Evolutionary conservation across 2,329 filamentous ascomycete genomes (phyloP).

Genomic region (Akanthomyces lecanii): DNA sequence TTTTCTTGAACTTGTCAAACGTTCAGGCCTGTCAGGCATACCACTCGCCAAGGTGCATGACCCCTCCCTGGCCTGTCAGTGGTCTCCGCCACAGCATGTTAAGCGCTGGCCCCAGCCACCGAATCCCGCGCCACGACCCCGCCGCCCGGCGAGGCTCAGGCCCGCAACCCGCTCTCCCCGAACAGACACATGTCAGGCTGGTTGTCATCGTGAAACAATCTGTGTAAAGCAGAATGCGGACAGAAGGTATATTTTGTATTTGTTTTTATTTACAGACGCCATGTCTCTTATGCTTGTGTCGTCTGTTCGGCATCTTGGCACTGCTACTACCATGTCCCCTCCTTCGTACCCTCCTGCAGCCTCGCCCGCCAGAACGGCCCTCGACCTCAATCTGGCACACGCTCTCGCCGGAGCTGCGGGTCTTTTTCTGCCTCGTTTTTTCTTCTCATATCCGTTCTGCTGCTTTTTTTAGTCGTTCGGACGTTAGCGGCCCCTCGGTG

Average conservation of each 20-base stretch:
- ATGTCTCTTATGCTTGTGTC: neutral
- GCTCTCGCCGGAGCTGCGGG: neutral
- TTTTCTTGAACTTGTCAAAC: no score
- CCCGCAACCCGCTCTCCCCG: neutral
- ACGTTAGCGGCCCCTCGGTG: neutral
- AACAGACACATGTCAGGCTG: neutral
- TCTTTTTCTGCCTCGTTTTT: neutral
- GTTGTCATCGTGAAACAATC: neutral
- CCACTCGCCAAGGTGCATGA: neutral
- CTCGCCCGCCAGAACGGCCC: neutral
- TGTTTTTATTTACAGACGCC: no score
- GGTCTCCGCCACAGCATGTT: neutral
- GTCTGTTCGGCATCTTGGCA: neutral
- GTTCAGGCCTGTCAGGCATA: neutral
- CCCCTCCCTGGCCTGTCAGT: neutral
- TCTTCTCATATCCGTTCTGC: neutral
- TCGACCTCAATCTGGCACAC: neutral
- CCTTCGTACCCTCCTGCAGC: neutral
- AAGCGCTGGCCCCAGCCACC: conserved; percentile 1
- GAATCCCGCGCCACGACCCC: conserved; percentile 7
- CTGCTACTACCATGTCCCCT: neutral
- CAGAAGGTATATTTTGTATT: neutral
- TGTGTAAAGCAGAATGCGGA: neutral
- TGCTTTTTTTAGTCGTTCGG: neutral
- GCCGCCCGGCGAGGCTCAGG: neutral